Base-by-base conservation (phyloP, 2,329 filamentous ascomycete genomes). In the Colletotrichum melonis region DNA sequence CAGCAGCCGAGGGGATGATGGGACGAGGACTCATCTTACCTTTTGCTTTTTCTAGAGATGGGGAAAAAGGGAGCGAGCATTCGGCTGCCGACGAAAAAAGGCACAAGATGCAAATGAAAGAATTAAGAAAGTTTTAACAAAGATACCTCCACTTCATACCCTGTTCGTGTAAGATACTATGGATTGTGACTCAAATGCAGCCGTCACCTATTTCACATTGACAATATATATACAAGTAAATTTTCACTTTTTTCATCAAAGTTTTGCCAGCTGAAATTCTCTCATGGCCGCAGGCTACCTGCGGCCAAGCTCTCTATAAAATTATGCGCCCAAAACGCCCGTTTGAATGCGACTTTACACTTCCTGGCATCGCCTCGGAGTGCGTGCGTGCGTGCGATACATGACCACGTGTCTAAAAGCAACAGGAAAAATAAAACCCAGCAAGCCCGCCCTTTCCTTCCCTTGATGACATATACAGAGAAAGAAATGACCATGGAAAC, bases 31-130 rank as follows among this genome's bases (percentile, higher is more conserved):
- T 49, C 42, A 4, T 19, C 14, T 5, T 9, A 30, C 32, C 52
- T 46, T 16, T 46, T 16, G 28, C 32, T 24, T 22, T 24, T 65
- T 55, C 38, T 22, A 30, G 52, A 57, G 63, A 65, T n/a, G 32
- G 52, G 32, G 63, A 9, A 49, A 56, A 22, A 56, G 46, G 62
- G 57, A 46, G 32, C 54, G 55, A 58, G 32, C n/a, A 46, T 60
- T 67, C 69, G 58, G 30, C 32, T 55, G 55, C 56, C 59, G 8
- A 71, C 16, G 55, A 66, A 42, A 42, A 42, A 42, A 16, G 38
- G 62, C 26, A 71, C 54, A 71, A 66, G 71, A 71, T 26, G 67
- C 38, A 66, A 73, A 70, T 64, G 62, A 73, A 65, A 65, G n/a
- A 54, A 69, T 42, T 7, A 42, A 42, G 38, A 58, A 30, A 54